These are phyloP conservation scores for Pythium dissimile DNA, from an alignment of 352 stramenopile species.

Conservation along the genomic window DNA sequence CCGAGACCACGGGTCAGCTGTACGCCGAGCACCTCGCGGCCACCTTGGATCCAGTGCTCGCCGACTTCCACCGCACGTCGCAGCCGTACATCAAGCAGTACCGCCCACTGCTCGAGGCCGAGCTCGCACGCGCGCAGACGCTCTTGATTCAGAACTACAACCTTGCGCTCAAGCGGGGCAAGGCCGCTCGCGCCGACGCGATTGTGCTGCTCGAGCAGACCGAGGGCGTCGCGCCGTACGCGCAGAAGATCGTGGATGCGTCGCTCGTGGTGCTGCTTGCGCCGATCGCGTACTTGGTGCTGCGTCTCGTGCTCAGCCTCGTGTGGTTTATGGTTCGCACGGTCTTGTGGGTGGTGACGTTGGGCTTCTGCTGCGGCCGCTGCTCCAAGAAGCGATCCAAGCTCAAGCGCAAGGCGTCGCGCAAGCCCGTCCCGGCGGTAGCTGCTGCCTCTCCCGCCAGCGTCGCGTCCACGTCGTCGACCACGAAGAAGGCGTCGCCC, in stretches of 20 bases:
- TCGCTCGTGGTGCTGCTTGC: constrained; percentile 43
- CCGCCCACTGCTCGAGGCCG: constrained; percentile 42
- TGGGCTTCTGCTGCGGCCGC: constrained; percentile 52
- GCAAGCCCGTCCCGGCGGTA: constrained; percentile 14
- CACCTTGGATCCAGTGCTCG: constrained; percentile 57
- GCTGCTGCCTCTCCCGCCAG: constrained; percentile 10
- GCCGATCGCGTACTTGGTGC: constrained; percentile 44
- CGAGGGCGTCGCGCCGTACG: constrained; percentile 47
- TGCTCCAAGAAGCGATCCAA: constrained; percentile 41
- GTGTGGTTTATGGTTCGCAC: constrained; percentile 59
- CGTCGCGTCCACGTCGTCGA: neutral
- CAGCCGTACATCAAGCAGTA: constrained; percentile 61
- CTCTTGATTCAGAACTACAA: constrained; percentile 38
- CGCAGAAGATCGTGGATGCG: constrained; percentile 65
- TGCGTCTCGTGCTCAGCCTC: constrained; percentile 47
- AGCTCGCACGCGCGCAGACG: constrained; percentile 37
- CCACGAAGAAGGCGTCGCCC: neutral
- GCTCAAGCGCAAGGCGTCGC: constrained; percentile 43
- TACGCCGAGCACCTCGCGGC: constrained; percentile 66
- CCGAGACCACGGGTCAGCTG: constrained; percentile 47
- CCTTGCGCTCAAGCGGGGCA: constrained; percentile 38
- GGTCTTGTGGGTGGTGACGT: constrained; percentile 43
- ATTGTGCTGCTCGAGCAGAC: constrained; percentile 62
- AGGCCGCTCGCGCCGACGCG: constrained; percentile 40
- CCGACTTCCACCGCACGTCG: constrained; percentile 40